phyloP scores from a whole-genome alignment of 2,329 filamentous ascomycete species.

The Macrophomina phaseolina region DNA sequence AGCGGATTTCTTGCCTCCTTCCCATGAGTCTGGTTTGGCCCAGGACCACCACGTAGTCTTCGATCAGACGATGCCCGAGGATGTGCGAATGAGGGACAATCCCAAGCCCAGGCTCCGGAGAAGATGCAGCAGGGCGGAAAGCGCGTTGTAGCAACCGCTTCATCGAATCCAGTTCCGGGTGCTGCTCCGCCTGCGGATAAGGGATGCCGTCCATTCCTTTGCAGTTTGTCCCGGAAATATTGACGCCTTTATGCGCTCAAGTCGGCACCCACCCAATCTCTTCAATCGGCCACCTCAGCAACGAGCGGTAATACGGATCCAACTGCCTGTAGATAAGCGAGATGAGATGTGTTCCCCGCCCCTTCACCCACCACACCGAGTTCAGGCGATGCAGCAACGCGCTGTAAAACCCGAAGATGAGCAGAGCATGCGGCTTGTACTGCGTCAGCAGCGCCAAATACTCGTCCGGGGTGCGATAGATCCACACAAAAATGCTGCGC shows the following conservation, averaged over 20 bases:
- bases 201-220: too few species aligned
- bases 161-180: too few species aligned
- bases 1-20: too few species aligned
- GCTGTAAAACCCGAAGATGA: conserved; percentile 18
- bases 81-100: too few species aligned
- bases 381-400: conserved; percentile 12
- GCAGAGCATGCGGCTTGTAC: conserved; percentile 5
- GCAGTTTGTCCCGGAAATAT: too few species aligned
- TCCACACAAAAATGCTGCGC: conserved; percentile 11
- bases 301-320: conserved; percentile 4
- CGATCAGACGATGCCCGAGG: too few species aligned
- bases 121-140: too few species aligned
- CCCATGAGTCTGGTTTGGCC: too few species aligned
- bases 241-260: not conserved
- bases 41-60: too few species aligned
- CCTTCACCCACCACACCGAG: conserved; percentile 23
- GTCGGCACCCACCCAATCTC: conserved; percentile 17
- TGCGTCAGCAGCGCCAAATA: conserved; percentile 7
- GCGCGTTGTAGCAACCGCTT: too few species aligned
- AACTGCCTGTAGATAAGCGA: conserved; percentile 1
- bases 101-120: too few species aligned
- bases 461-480: conserved; percentile 2
- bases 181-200: too few species aligned
- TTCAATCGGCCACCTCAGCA: conserved; percentile 14
- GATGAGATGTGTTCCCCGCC: conserved; percentile 17